Evolutionary conservation across 306 rosid genomes (phyloP).

Genomic region (Pterocarpus macrocarpus): DNA sequence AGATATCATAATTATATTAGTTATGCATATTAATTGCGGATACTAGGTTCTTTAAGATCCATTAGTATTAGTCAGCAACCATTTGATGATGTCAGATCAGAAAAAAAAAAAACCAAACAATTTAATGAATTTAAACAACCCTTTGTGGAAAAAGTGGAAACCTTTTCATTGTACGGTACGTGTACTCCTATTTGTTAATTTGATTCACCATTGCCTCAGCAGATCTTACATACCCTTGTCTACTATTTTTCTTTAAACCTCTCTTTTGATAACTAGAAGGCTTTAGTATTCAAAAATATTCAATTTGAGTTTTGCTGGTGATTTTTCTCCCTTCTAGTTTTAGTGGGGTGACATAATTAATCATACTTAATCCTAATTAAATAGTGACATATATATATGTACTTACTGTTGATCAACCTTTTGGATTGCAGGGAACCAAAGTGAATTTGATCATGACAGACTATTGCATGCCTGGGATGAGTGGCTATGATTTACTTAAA

Average conservation of each 20-base stretch:
- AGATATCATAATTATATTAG: slow-evolving; percentile 1
- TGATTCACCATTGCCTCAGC: slow-evolving; percentile 13
- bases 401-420: slow-evolving; percentile 10
- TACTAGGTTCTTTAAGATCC: background rate
- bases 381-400: background rate
- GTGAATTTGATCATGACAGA: slow-evolving; percentile 99
- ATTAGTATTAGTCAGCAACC: background rate
- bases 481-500: slow-evolving; percentile 96
- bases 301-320: slow-evolving; percentile 22
- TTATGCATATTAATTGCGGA: background rate
- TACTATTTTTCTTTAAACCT: background rate
- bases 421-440: slow-evolving; percentile 74
- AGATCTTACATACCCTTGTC: slow-evolving; percentile 9
- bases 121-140: background rate
- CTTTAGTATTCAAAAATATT: background rate
- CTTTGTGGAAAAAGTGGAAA: background rate
- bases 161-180: slow-evolving; percentile 7
- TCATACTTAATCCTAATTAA: background rate
- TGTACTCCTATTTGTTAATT: background rate
- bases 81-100: background rate
- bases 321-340: slow-evolving; percentile 10
- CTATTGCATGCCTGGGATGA: slow-evolving; percentile 99
- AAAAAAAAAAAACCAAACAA: background rate
- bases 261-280: slow-evolving; percentile 23
- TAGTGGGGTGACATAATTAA: slow-evolving; percentile 17